These are phyloP conservation scores for Termitomyces sp. DNA, from an alignment of 768 basidiomycete genomes.

Conservation along the genomic window DNA sequence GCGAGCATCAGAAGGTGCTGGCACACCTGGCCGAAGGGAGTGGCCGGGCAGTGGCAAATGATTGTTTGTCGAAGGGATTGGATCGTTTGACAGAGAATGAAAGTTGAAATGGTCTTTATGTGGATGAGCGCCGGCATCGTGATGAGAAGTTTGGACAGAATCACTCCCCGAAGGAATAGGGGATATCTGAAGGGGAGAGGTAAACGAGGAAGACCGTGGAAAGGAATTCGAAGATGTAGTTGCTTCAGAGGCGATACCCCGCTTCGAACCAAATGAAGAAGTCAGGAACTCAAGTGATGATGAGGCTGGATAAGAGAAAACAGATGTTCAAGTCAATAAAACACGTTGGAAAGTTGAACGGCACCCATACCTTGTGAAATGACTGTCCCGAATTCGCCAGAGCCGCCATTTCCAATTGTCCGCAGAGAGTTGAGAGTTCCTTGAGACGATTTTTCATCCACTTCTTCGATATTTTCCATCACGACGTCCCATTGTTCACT, in stretches of 20 bases:
- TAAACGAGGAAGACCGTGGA: slow-evolving; percentile 17
- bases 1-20: slow-evolving; percentile 56
- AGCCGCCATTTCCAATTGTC: slow-evolving; percentile 27
- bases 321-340: not conserved
- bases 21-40: slow-evolving; percentile 50
- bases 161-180: slow-evolving; percentile 23
- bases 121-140: slow-evolving; percentile 27
- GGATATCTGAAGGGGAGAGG: slow-evolving; percentile 19
- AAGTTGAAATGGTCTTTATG: slow-evolving; percentile 48
- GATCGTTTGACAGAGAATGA: slow-evolving; percentile 17
- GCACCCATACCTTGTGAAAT: slow-evolving; percentile 50
- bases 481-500: slow-evolving; percentile 84
- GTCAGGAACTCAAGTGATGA: slow-evolving; percentile 77
- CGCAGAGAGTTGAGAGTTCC: slow-evolving; percentile 45
- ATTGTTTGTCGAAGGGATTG: slow-evolving; percentile 18
- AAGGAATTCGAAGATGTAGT: slow-evolving; percentile 10
- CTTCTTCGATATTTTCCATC: slow-evolving; percentile 76
- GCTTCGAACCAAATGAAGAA: slow-evolving; percentile 70
- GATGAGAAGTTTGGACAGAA: slow-evolving; percentile 40
- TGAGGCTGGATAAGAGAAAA: slow-evolving; percentile 32
- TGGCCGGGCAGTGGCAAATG: slow-evolving; percentile 56
- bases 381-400: slow-evolving; percentile 72
- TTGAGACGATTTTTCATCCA: slow-evolving; percentile 50
- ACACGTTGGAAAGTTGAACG: not conserved
- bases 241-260: slow-evolving; percentile 27